phyloP scores from a whole-genome alignment of 805 yeast genomes.

The Nakazawaea pomicola region DNA sequence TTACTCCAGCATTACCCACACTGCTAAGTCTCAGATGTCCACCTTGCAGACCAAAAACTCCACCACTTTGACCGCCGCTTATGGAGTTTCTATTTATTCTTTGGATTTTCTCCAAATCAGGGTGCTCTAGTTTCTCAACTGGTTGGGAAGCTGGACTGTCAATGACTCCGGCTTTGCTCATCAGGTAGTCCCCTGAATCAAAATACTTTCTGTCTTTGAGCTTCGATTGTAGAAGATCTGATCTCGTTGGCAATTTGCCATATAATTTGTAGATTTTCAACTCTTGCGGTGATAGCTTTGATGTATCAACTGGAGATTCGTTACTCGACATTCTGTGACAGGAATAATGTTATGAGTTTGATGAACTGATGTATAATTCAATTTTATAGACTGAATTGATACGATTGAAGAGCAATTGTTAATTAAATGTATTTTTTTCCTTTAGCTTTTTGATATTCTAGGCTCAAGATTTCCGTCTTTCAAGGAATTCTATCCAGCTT shows the following conservation, averaged over 20 bases:
- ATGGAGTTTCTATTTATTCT: constrained; percentile 57
- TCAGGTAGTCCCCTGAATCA: constrained; percentile 92
- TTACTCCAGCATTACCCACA: constrained; percentile 7
- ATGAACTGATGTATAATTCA: no score
- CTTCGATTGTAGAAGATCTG: constrained; percentile 69
- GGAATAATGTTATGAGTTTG: not conserved
- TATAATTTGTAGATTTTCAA: constrained; percentile 71
- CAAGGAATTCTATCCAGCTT: no score
- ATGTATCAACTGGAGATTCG: constrained; percentile 38
- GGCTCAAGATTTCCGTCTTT: no score
- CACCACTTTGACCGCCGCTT: constrained; percentile 33
- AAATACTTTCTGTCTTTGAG: constrained; percentile 86
- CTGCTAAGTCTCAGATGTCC: constrained; percentile 12
- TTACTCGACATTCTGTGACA: not conserved
- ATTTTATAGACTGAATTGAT: no score
- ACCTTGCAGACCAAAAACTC: constrained; percentile 2
- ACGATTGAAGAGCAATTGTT: no score
- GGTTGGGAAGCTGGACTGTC: constrained; percentile 14
- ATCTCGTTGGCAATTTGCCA: constrained; percentile 80
- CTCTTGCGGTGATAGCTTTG: constrained; percentile 72
- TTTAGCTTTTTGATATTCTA: no score
- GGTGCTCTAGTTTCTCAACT: constrained; percentile 36
- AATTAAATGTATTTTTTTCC: no score
- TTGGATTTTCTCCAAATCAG: constrained; percentile 54
- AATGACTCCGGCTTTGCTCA: constrained; percentile 62